Conservation (phyloP, 768 basidiomycete genomes). For the Phlebiopsis flavidoalba region DNA sequence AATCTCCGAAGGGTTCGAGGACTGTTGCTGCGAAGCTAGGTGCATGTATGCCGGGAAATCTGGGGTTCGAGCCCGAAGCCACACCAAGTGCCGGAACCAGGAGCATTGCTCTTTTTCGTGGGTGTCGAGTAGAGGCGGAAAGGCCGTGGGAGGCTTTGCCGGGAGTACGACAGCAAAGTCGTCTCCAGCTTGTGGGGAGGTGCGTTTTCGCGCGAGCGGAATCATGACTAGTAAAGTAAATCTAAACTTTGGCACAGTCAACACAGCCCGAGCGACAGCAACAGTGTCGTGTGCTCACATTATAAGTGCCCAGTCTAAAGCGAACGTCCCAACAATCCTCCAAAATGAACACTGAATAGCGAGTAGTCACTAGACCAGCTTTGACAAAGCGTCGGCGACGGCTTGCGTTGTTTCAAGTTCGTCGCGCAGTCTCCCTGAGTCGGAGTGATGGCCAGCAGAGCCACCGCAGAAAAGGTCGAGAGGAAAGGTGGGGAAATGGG, state of each 20-base stretch:
- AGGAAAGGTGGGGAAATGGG: neutral
- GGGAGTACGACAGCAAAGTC: constrained; percentile 52
- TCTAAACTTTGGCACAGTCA: neutral
- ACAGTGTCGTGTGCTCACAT: neutral
- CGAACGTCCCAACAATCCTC: neutral
- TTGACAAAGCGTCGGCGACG: neutral
- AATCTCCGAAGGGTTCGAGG: constrained; percentile 9
- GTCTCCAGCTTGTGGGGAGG: constrained; percentile 25
- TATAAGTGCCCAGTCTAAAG: neutral
- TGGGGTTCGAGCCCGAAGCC: constrained; percentile 29
- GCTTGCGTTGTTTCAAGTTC: neutral
- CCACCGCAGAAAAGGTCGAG: neutral
- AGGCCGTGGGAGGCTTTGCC: constrained; percentile 63
- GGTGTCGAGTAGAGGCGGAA: constrained; percentile 69
- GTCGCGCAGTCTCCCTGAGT: neutral
- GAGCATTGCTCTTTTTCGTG: constrained; percentile 48
- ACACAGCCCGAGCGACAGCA: neutral
- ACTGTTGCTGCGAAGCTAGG: neutral
- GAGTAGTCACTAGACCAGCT: neutral
- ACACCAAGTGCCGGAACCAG: constrained; percentile 51
- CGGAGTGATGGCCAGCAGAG: neutral
- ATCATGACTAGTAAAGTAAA: constrained; percentile 20
- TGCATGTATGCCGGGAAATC: constrained; percentile 38
- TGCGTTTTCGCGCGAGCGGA: constrained; percentile 24
- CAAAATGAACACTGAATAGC: neutral